These are phyloP conservation scores for Fusarium sp. DNA, from an alignment of 2,329 filamentous ascomycete genomes.

Conservation along the genomic window DNA sequence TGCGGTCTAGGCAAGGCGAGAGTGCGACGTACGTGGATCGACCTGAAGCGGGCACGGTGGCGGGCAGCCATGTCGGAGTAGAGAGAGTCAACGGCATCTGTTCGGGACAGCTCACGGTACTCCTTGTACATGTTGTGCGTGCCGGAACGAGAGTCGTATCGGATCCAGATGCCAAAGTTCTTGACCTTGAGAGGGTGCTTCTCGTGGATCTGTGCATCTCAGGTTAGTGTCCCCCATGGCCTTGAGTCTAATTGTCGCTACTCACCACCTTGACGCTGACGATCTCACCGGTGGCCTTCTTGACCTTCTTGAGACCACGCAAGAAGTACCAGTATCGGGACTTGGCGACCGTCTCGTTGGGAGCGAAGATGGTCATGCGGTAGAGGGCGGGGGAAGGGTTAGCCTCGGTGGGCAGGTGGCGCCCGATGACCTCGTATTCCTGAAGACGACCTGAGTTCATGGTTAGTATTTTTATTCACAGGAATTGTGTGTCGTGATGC, in stretches of 20 bases:
- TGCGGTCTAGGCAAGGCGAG: background rate
- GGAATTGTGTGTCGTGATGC: slow-evolving; percentile 16
- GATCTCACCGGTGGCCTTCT: slow-evolving; percentile 99
- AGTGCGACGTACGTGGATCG: slow-evolving; percentile 86
- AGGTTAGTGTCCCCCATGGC: background rate
- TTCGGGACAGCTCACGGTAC: slow-evolving; percentile 98
- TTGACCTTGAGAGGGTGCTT: slow-evolving; percentile 99
- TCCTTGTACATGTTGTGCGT: slow-evolving; percentile 99
- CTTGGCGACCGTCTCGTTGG: slow-evolving; percentile 98
- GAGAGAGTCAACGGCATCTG: slow-evolving; percentile 93
- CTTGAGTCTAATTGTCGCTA: slow-evolving; percentile 39
- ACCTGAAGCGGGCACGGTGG: slow-evolving; percentile 96
- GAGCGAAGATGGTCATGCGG: slow-evolving; percentile 99
- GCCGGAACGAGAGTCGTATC: slow-evolving; percentile 99
- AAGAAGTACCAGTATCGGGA: slow-evolving; percentile 99
- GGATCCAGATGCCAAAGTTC: slow-evolving; percentile 99
- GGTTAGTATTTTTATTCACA: slow-evolving; percentile 47
- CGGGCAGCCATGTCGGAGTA: slow-evolving; percentile 99
- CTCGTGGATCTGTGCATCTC: slow-evolving; percentile 85
- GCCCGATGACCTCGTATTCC: slow-evolving; percentile 99
- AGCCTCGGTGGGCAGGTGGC: slow-evolving; percentile 96
- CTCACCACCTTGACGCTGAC: slow-evolving; percentile 95
- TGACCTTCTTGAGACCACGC: slow-evolving; percentile 99
- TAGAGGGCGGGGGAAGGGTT: slow-evolving; percentile 99
- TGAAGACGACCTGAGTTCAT: slow-evolving; percentile 88